Evolutionary conservation across 2,329 filamentous ascomycete species (phyloP).

Genomic region (Colletotrichum liriopes): DNA sequence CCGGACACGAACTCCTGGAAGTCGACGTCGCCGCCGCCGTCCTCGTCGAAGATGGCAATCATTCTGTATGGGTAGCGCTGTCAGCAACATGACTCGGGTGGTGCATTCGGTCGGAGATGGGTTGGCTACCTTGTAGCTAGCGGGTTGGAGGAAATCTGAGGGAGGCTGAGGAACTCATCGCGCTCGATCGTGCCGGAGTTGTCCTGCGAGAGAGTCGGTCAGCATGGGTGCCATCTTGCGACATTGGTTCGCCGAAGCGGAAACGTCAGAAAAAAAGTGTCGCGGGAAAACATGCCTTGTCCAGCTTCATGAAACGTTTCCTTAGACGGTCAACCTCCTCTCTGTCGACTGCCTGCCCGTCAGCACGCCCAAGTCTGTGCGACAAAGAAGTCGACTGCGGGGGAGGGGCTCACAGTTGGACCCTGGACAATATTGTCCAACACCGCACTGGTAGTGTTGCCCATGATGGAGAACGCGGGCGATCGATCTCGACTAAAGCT

Average conservation of each 20-base stretch:
- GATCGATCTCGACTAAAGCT: slow-evolving; percentile 26
- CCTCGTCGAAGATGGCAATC: slow-evolving; percentile 99
- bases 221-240: slow-evolving; percentile 20
- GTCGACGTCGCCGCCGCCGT: slow-evolving; percentile 97
- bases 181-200: slow-evolving; percentile 98
- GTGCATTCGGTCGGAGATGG: not conserved
- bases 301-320: slow-evolving; percentile 99
- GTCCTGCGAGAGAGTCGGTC: slow-evolving; percentile 71
- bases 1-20: slow-evolving; percentile 99
- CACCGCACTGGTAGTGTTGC: slow-evolving; percentile 80
- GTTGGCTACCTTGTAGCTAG: slow-evolving; percentile 85
- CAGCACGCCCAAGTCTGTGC: slow-evolving; percentile 37
- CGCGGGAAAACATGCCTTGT: slow-evolving; percentile 78
- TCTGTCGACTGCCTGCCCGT: slow-evolving; percentile 80
- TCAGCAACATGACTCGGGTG: slow-evolving; percentile 10
- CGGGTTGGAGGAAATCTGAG: slow-evolving; percentile 97
- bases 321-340: slow-evolving; percentile 96
- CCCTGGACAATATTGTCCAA: slow-evolving; percentile 95
- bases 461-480: slow-evolving; percentile 63
- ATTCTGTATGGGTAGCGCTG: slow-evolving; percentile 73
- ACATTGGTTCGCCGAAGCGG: not conserved
- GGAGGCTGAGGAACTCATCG: slow-evolving; percentile 96
- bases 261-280: not conserved
- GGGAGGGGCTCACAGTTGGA: slow-evolving; percentile 83
- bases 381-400: slow-evolving; percentile 42